phyloP scores from a whole-genome alignment of 2,329 filamentous ascomycete species.

The Tolypocladium amazonense region DNA sequence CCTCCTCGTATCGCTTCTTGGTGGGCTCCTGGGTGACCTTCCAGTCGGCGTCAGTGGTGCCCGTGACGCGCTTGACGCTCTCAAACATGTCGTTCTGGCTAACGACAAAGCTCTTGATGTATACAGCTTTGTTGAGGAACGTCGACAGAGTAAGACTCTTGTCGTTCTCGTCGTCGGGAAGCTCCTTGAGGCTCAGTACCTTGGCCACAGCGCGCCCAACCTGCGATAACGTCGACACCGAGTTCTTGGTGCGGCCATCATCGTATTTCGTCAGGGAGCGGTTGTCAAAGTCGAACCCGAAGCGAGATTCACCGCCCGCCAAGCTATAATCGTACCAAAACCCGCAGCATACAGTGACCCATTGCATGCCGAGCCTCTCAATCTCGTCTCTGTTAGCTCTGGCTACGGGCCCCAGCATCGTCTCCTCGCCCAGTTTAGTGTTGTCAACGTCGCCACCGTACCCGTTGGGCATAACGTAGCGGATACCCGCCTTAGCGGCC shows the following conservation, averaged over 20 bases:
- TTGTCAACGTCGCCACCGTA: conserved; percentile 40
- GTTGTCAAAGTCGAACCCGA: conserved; percentile 37
- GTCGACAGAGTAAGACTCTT: conserved; percentile 22
- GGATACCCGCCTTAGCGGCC: conserved; percentile 42
- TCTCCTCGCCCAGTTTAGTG: conserved; percentile 21
- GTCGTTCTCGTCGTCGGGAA: conserved; percentile 25
- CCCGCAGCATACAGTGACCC: conserved; percentile 39
- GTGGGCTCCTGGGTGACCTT: conserved; percentile 34
- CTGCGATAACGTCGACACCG: conserved; percentile 39
- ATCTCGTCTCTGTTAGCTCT: conserved; percentile 22
- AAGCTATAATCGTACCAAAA: conserved; percentile 46
- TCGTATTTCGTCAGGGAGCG: conserved; percentile 36
- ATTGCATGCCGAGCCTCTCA: conserved; percentile 27
- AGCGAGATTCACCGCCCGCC: conserved; percentile 22
- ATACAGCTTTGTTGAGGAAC: conserved; percentile 34
- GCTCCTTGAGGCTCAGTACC: conserved; percentile 33
- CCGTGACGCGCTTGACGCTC: conserved; percentile 45
- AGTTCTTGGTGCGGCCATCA: conserved; percentile 35
- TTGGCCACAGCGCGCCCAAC: conserved; percentile 39
- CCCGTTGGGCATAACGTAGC: conserved; percentile 37
- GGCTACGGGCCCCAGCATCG: conserved; percentile 9
- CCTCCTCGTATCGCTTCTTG: conserved; percentile 35
- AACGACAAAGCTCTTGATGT: conserved; percentile 43
- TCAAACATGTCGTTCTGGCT: conserved; percentile 54
- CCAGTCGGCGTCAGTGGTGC: conserved; percentile 48